These are phyloP conservation scores for Terana coerulea DNA, from an alignment of 768 basidiomycete species.

Conservation along the genomic window DNA sequence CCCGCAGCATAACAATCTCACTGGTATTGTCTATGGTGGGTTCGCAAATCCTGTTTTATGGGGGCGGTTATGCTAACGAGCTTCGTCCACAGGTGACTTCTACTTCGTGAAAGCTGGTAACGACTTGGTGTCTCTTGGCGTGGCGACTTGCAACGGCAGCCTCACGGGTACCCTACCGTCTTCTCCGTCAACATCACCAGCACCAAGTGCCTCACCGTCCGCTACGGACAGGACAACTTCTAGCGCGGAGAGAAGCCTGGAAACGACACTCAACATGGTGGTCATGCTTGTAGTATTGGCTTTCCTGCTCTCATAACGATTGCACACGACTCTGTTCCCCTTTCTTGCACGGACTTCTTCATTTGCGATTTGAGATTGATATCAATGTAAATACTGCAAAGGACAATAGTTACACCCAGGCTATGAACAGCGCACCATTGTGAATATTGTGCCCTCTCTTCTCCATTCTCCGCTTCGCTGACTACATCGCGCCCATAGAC, in stretches of 20 bases:
- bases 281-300: no score
- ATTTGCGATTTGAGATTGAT: no score
- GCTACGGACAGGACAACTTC: not conserved
- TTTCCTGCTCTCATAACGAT: no score
- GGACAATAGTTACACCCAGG: no score
- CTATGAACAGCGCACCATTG: no score
- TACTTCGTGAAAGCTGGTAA: conserved; percentile 58
- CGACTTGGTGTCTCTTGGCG: conserved; percentile 42
- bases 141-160: conserved; percentile 34
- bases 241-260: not conserved
- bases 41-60: not conserved
- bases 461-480: no score
- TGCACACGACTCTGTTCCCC: no score
- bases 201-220: not conserved
- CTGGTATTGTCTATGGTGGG: conserved; percentile 56
- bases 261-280: no score
- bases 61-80: not conserved
- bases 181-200: not conserved
- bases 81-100: conserved; percentile 47
- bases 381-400: no score
- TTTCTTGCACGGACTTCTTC: no score
- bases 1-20: conserved; percentile 49
- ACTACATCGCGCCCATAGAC: no score
- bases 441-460: no score
- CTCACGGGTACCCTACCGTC: conserved; percentile 5